phyloP scores from a whole-genome alignment of 768 basidiomycete genomes.

The Leccinum barrowsii region DNA sequence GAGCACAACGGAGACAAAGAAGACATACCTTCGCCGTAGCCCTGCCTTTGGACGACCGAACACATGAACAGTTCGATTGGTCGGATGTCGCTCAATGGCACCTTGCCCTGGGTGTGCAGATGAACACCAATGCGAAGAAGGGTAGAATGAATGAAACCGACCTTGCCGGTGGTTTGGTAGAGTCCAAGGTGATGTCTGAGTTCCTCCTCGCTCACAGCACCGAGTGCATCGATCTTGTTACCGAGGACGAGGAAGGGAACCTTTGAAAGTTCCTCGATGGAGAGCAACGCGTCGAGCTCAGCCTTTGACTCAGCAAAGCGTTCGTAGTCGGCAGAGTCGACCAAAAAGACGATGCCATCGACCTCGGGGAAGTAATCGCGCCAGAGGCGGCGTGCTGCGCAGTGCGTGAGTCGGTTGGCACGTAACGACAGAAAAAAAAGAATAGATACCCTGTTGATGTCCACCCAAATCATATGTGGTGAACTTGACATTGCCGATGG shows the following conservation, averaged over 20 bases:
- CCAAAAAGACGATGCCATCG: constrained; percentile 96
- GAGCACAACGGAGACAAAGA: background rate
- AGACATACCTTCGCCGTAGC: constrained; percentile 87
- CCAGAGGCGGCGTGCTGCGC: constrained; percentile 91
- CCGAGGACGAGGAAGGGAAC: constrained; percentile 98
- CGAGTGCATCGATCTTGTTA: constrained; percentile 99
- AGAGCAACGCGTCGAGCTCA: constrained; percentile 92
- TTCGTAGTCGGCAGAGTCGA: constrained; percentile 96
- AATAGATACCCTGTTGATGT: constrained; percentile 81
- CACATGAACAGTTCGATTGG: constrained; percentile 99
- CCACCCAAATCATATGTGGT: constrained; percentile 98
- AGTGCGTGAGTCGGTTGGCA: background rate
- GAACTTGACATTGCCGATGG: constrained; percentile 98
- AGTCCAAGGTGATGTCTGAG: constrained; percentile 91
- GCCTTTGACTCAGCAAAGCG: constrained; percentile 96
- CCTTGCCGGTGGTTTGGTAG: constrained; percentile 99
- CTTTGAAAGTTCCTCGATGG: constrained; percentile 91
- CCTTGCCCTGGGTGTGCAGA: constrained; percentile 70
- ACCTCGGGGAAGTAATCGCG: constrained; percentile 99
- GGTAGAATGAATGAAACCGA: constrained; percentile 29
- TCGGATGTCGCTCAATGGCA: constrained; percentile 92
- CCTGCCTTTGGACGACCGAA: constrained; percentile 97
- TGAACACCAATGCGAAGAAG: constrained; percentile 2
- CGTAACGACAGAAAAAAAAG: background rate
- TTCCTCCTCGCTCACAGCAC: constrained; percentile 97